phyloP scores from a whole-genome alignment of 1,139 yeast genomes.

The Saccharomyces hybrid region DNA sequence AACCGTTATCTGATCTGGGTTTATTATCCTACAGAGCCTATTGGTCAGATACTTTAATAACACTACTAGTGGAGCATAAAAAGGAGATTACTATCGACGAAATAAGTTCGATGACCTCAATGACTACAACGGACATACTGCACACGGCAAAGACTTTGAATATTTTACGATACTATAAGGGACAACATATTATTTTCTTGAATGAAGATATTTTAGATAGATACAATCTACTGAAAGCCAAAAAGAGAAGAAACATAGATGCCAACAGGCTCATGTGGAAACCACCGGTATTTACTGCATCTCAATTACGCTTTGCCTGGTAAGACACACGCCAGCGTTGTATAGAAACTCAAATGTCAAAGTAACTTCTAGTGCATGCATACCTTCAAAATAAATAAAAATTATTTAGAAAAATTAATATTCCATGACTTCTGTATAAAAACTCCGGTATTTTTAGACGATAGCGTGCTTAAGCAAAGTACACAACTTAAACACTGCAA shows the following conservation, averaged over 20 bases:
- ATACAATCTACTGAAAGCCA: conserved; percentile 64
- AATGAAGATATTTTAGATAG: conserved; percentile 75
- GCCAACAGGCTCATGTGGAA: conserved; percentile 75
- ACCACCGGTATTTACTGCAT: conserved; percentile 94
- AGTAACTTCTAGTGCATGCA: neutral
- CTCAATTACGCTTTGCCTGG: conserved; percentile 94
- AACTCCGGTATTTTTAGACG: neutral
- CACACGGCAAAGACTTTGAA: conserved; percentile 89
- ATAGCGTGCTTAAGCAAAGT: neutral
- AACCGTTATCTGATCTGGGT: conserved; percentile 92
- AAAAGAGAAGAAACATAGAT: conserved; percentile 72
- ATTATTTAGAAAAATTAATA: neutral
- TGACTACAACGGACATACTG: conserved; percentile 93
- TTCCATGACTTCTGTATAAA: neutral
- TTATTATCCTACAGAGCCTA: conserved; percentile 86
- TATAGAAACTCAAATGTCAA: neutral
- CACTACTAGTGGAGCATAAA: conserved; percentile 57
- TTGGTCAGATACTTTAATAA: conserved; percentile 89
- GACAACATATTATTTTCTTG: conserved; percentile 88
- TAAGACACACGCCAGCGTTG: conserved; percentile 27
- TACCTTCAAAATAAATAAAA: neutral
- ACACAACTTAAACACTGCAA: neutral
- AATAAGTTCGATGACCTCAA: conserved; percentile 74
- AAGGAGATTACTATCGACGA: conserved; percentile 87
- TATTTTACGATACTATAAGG: conserved; percentile 85